Conservation (phyloP, 805 yeast species). For the Sporopachydermia lactativora region DNA sequence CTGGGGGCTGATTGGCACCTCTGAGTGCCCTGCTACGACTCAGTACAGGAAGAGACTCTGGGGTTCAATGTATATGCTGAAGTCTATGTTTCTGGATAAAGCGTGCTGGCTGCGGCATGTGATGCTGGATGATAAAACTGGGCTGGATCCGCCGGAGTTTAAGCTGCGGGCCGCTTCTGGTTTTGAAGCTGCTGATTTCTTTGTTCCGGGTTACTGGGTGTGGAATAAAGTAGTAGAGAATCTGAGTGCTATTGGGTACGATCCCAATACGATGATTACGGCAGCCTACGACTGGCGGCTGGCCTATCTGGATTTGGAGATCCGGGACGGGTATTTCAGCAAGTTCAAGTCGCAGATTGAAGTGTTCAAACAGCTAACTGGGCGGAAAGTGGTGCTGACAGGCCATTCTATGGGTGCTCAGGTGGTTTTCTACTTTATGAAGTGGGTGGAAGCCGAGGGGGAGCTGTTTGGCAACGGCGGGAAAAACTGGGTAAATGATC, state of each 20-base stretch:
- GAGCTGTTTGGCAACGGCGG: constrained; percentile 85
- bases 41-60: constrained; percentile 88
- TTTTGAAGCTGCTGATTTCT: constrained; percentile 71
- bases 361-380: constrained; percentile 31
- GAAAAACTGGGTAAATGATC: constrained; percentile 67
- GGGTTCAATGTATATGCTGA: constrained; percentile 95
- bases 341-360: constrained; percentile 67
- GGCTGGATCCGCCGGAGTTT: constrained; percentile 79
- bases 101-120: constrained; percentile 88
- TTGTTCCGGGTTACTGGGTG: constrained; percentile 96
- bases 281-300: constrained; percentile 97
- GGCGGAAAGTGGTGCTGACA: constrained; percentile 57
- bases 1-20: constrained; percentile 71
- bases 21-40: constrained; percentile 67
- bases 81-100: constrained; percentile 85
- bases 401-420: constrained; percentile 98
- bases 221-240: constrained; percentile 96
- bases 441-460: constrained; percentile 94
- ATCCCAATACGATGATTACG: constrained; percentile 76
- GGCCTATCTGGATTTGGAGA: constrained; percentile 77
- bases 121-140: constrained; percentile 81
- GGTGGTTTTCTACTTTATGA: constrained; percentile 72
- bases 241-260: constrained; percentile 87
- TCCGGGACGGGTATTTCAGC: constrained; percentile 74
- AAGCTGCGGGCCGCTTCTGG: constrained; percentile 88